Evolutionary conservation across 1,284 basidiomycete species (phyloP).

Genomic region (Apiotrichum mycotoxinovorans): DNA sequence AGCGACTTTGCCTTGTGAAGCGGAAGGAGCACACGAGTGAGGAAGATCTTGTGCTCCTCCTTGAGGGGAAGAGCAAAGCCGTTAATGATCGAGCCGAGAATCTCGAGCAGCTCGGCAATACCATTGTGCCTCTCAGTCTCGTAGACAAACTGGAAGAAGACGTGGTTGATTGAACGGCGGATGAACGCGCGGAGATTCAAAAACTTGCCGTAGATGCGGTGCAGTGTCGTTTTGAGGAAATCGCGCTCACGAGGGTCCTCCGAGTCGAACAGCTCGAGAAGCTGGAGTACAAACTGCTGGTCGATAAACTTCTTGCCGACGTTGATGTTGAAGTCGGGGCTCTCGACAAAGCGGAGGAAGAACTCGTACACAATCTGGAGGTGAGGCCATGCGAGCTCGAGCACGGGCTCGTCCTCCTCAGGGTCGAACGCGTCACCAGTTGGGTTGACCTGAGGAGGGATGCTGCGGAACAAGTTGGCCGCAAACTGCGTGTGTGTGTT

Average conservation of each 20-base stretch:
- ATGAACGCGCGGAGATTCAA: conserved; percentile 98
- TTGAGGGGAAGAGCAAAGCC: conserved; percentile 97
- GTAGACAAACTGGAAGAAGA: conserved; percentile 99
- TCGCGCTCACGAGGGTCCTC: conserved; percentile 99
- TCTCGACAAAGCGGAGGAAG: conserved; percentile 98
- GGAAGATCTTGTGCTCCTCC: conserved; percentile 98
- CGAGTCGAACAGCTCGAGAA: conserved; percentile 97
- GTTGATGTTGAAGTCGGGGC: conserved; percentile 97
- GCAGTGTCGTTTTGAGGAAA: conserved; percentile 97
- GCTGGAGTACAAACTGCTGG: conserved; percentile 89
- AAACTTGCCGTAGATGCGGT: conserved; percentile 99
- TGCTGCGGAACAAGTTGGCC: conserved; percentile 96
- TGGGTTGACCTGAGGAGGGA: conserved; percentile 98
- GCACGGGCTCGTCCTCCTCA: conserved; percentile 97
- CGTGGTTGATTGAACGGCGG: conserved; percentile 97
- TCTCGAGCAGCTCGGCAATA: conserved; percentile 96
- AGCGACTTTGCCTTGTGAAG: conserved; percentile 97
- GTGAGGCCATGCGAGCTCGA: conserved; percentile 99
- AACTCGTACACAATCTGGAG: conserved; percentile 99
- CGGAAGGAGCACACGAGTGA: conserved; percentile 92
- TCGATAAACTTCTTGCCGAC: conserved; percentile 97
- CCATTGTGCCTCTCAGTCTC: conserved; percentile 99
- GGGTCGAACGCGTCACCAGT: conserved; percentile 98
- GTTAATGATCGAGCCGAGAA: conserved; percentile 99
- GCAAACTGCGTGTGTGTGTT: conserved; percentile 68